phyloP scores from a whole-genome alignment of 768 basidiomycete genomes.

The Suillus weaverae region DNA sequence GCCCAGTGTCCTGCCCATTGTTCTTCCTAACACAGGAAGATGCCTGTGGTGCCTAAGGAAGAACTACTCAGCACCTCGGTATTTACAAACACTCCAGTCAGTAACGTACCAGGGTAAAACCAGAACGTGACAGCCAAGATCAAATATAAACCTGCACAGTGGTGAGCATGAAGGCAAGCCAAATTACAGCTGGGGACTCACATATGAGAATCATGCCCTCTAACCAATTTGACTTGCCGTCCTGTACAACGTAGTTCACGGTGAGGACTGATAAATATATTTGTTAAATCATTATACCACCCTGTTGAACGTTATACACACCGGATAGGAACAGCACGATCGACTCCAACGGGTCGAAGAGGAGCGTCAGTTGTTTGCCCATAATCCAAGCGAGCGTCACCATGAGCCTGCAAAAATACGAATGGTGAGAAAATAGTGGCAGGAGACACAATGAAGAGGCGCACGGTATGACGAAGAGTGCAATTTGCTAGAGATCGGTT shows the following conservation, averaged over 20 bases:
- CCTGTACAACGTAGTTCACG: slow-evolving; percentile 82
- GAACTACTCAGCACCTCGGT: not conserved
- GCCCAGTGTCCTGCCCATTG: not conserved
- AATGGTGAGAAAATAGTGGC: not conserved
- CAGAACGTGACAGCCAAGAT: slow-evolving; percentile 57
- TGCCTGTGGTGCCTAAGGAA: slow-evolving; percentile 2
- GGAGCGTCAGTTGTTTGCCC: slow-evolving; percentile 72
- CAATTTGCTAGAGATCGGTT: slow-evolving; percentile 56
- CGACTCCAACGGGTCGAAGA: slow-evolving; percentile 89
- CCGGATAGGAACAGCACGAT: slow-evolving; percentile 22
- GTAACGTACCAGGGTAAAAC: slow-evolving; percentile 47
- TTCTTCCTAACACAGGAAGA: not conserved
- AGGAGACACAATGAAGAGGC: slow-evolving; percentile 17
- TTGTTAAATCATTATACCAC: not conserved
- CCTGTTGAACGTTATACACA: slow-evolving; percentile 36
- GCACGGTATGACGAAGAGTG: slow-evolving; percentile 65
- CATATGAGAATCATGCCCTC: slow-evolving; percentile 83
- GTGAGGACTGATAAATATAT: slow-evolving; percentile 56
- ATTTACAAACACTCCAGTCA: not conserved
- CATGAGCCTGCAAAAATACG: slow-evolving; percentile 51
- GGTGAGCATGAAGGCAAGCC: slow-evolving; percentile 3
- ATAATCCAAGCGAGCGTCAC: slow-evolving; percentile 80
- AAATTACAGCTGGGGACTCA: slow-evolving; percentile 22
- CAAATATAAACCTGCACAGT: slow-evolving; percentile 46
- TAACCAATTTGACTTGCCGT: slow-evolving; percentile 92